These are phyloP conservation scores for Colletotrichum lentis DNA, from an alignment of 2,329 filamentous ascomycete species.

Conservation along the genomic window DNA sequence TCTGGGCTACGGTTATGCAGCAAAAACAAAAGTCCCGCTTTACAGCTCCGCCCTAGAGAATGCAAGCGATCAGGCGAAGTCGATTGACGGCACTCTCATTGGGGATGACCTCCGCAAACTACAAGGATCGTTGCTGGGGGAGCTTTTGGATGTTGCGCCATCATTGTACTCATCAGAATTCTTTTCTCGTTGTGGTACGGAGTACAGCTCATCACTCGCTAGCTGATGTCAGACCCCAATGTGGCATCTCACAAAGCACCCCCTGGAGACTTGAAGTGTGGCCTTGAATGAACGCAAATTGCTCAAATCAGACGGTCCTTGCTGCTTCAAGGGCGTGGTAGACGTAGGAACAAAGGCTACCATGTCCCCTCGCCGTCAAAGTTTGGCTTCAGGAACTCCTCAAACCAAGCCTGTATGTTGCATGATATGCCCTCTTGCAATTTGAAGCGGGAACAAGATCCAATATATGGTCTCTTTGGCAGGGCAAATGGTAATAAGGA, in stretches of 20 bases:
- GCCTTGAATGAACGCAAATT: background rate
- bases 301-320: background rate
- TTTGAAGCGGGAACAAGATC: conserved; percentile 2
- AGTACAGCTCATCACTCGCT: background rate
- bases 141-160: background rate
- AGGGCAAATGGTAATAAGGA: background rate
- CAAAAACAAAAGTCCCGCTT: conserved; percentile 5
- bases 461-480: conserved; percentile 1
- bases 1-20: background rate
- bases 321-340: conserved; percentile 1
- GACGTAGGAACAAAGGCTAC: conserved; percentile 8
- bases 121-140: background rate
- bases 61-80: background rate
- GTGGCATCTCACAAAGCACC: conserved; percentile 4
- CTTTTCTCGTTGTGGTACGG: background rate
- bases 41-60: conserved; percentile 5
- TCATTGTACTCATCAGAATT: background rate
- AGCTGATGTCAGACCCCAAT: conserved; percentile 9
- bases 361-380: conserved; percentile 6
- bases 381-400: background rate
- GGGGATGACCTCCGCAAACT: background rate
- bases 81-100: background rate
- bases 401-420: background rate
- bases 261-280: background rate
- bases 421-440: background rate